Conservation (phyloP, 768 basidiomycete species). For the Boletus barrowsii region DNA sequence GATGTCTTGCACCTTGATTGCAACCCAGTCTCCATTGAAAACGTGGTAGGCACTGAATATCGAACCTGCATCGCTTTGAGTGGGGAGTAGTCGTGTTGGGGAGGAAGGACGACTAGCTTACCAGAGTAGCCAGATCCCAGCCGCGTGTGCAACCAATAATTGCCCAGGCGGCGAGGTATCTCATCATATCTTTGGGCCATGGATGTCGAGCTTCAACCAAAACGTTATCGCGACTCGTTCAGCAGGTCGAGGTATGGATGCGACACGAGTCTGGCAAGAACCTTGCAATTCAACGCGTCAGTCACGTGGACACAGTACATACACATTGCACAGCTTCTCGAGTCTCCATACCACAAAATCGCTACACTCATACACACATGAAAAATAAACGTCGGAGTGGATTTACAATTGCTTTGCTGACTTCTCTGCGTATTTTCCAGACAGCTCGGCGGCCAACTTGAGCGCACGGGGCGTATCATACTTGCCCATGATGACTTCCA, state of each 20-base stretch:
- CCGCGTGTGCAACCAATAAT: constrained; percentile 56
- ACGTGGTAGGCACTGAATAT: constrained; percentile 65
- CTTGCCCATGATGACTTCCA: constrained; percentile 75
- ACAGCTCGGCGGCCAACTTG: constrained; percentile 46
- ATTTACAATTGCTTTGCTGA: constrained; percentile 20
- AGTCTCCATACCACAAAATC: neutral
- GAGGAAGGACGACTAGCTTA: constrained; percentile 26
- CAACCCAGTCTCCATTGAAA: constrained; percentile 56
- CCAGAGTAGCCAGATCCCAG: constrained; percentile 77
- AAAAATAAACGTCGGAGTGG: neutral
- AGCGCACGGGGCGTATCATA: constrained; percentile 70
- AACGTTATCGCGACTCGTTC: neutral
- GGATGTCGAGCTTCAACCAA: neutral
- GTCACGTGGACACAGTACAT: constrained; percentile 23
- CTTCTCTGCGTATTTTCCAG: constrained; percentile 13
- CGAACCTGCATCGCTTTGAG: constrained; percentile 46
- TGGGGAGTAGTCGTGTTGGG: neutral
- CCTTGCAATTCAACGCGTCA: constrained; percentile 21
- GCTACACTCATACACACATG: constrained; percentile 1
- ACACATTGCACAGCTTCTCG: neutral
- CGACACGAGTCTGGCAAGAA: neutral
- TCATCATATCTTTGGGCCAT: constrained; percentile 16
- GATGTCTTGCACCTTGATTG: constrained; percentile 68
- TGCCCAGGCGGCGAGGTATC: constrained; percentile 45
- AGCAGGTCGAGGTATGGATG: too few species aligned